Evolutionary conservation across 495 filamentous ascomycete species (phyloP), one percentile per base, ranked within the genome.

Genomic region (Trichocladium uniseriatum): DNA sequence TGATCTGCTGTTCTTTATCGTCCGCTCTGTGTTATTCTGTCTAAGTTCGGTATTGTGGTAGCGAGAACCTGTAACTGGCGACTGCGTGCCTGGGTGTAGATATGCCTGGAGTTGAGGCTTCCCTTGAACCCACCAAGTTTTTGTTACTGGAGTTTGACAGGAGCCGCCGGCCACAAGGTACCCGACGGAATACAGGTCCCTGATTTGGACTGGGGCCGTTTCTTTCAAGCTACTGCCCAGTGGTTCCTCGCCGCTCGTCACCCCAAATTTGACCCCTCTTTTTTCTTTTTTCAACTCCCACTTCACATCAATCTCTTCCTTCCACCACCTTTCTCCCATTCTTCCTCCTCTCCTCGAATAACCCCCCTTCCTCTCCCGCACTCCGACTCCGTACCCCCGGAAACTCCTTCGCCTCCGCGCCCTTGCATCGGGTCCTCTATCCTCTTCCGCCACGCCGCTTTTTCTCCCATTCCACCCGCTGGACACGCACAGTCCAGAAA

Each of bases 281-380:
- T 56, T 51, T 50, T 49, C 9, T 51, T 54, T 52, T 54, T 56
- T 47, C 50, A 56, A 40, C 44, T 47, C 41, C n/a, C 54, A 13
- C 49, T 29, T 32, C 31, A 32, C 7, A 4, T 32, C 31, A 32
- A 27, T 38, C 45, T 41, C 43, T 51, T 52, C 53, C 32, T 51
- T 51, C 52, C 47, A 45, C 41, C 37, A 31, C 31, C 32, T 38
- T 16, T 32, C 39, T 28, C 18, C 43, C 27, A 51, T 45, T 43
- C 43, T 41, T 36, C 22, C 19, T 21, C 21, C 22, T 10, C 13
- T 15, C 27, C 41, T 28, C 39, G 27, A 6, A 0, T n/a, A 7
- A 38, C 41, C 20, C 22, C 27, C 38, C 15, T 24, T 36, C 21
- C 32, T 32, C 11, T 15, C 32, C 48, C 37, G 16, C 18, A 41